Percentiles rank a stretch among this genome's conserved stretches.
Conservation (phyloP, 306 rosid species). For the Coriaria nepalensis region DNA sequence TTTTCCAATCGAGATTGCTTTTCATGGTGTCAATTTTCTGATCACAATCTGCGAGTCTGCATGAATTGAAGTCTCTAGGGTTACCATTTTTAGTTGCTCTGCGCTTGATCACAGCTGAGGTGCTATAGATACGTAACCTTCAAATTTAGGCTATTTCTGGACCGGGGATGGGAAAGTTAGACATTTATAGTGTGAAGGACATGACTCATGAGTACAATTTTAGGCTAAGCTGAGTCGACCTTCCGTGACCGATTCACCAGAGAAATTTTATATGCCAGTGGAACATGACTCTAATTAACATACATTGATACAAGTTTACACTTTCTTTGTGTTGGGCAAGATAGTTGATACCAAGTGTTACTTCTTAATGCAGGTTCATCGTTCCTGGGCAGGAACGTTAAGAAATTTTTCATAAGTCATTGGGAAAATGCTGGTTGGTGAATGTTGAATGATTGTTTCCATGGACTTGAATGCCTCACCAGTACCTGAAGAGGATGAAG, state of each 20-base stretch:
- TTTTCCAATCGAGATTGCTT: not conserved
- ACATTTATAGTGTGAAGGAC: too few relatives aligned
- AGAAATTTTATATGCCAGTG: too few relatives aligned
- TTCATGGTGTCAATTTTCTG: conserved; percentile 8
- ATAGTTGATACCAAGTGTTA: not conserved
- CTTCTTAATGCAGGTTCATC: conserved; percentile 17
- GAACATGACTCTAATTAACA: not conserved
- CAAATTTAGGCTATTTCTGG: conserved; percentile 6
- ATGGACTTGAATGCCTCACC: conserved; percentile 99
- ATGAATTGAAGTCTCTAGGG: conserved; percentile 10
- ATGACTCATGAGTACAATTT: too few relatives aligned
- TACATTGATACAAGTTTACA: not conserved
- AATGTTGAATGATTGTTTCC: conserved; percentile 72
- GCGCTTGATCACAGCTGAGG: not conserved
- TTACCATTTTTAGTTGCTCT: conserved; percentile 13
- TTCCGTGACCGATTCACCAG: too few relatives aligned
- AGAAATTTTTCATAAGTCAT: conserved; percentile 12
- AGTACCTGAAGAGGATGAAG: conserved; percentile 91
- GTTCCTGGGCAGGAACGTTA: conserved; percentile 11
- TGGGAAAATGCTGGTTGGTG: conserved; percentile 30
- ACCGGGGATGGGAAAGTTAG: not conserved
- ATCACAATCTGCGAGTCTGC: conserved; percentile 7
- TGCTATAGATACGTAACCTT: not conserved
- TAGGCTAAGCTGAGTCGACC: too few relatives aligned
- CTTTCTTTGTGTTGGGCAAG: not conserved